Conservation (phyloP, 2,329 filamentous ascomycete species). For the Fusarium keratoplasticum region DNA sequence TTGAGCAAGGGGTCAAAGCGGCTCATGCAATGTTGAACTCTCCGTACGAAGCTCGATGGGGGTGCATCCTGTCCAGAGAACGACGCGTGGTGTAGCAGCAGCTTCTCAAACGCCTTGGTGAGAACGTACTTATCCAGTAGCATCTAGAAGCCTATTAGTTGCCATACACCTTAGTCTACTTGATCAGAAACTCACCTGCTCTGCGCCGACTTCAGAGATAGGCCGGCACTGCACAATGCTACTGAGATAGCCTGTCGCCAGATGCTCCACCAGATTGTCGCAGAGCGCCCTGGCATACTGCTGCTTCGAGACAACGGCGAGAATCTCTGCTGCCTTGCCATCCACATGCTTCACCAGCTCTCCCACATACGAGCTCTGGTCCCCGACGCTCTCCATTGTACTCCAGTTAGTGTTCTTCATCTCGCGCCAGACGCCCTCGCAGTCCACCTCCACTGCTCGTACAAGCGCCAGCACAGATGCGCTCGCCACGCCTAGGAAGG, state of each 20-base stretch:
- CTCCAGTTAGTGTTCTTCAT: conserved; percentile 98
- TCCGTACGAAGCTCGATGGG: conserved; percentile 79
- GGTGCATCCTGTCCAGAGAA: conserved; percentile 55
- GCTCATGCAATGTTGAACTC: conserved; percentile 84
- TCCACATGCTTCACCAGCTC: conserved; percentile 83
- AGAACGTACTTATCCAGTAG: conserved; percentile 93
- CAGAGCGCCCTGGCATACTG: conserved; percentile 96
- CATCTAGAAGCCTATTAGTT: conserved; percentile 71
- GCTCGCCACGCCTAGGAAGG: conserved; percentile 94
- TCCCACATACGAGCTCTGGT: conserved; percentile 91
- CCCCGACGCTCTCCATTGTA: conserved; percentile 90
- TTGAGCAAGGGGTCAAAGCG: conserved; percentile 94
- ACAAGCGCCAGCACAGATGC: conserved; percentile 87
- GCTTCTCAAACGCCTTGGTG: conserved; percentile 79
- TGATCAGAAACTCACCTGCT: conserved; percentile 71
- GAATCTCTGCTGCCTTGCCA: conserved; percentile 76
- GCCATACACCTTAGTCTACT: neutral
- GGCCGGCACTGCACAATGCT: conserved; percentile 91
- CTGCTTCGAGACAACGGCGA: conserved; percentile 84
- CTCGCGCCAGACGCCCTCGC: conserved; percentile 92
- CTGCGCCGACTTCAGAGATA: conserved; percentile 92
- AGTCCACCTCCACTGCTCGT: conserved; percentile 82
- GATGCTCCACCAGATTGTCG: conserved; percentile 91
- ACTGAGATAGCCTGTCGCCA: conserved; percentile 81
- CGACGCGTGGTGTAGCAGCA: conserved; percentile 73